Evolutionary conservation across 441 rosid species (phyloP).

Genomic region (Biscutella laevigata): DNA sequence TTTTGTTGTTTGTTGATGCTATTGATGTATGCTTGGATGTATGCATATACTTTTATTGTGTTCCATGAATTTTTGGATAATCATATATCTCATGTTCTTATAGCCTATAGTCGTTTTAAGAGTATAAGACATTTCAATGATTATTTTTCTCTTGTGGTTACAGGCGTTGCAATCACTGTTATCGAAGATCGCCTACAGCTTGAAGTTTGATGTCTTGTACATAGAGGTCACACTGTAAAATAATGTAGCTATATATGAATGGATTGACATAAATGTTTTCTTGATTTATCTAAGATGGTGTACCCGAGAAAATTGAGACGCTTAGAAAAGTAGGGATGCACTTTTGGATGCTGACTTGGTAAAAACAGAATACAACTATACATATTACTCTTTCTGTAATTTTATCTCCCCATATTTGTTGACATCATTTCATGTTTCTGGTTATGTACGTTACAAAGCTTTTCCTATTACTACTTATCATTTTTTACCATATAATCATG

Average conservation of each 20-base stretch:
- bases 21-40: too few relatives aligned
- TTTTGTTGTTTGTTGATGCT: too few relatives aligned
- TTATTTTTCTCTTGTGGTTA: too few relatives aligned
- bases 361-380: conserved; percentile 73
- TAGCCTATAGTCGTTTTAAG: too few relatives aligned
- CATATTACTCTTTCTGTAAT: conserved; percentile 80
- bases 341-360: conserved; percentile 84
- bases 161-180: too few relatives aligned
- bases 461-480: conserved; percentile 7
- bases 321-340: conserved; percentile 73
- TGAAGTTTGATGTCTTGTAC: too few relatives aligned
- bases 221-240: neutral
- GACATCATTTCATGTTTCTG: conserved; percentile 6
- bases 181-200: too few relatives aligned
- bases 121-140: too few relatives aligned
- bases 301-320: conserved; percentile 68
- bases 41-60: too few relatives aligned
- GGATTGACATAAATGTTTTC: neutral
- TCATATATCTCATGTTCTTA: too few relatives aligned
- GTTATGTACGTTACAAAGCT: neutral
- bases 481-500: conserved; percentile 8
- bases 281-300: conserved; percentile 50
- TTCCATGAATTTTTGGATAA: too few relatives aligned
- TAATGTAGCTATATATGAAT: neutral
- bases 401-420: conserved; percentile 62